Evolutionary conservation across 352 stramenopile species (phyloP).

Genomic region (Phytophthora pluvialis): DNA sequence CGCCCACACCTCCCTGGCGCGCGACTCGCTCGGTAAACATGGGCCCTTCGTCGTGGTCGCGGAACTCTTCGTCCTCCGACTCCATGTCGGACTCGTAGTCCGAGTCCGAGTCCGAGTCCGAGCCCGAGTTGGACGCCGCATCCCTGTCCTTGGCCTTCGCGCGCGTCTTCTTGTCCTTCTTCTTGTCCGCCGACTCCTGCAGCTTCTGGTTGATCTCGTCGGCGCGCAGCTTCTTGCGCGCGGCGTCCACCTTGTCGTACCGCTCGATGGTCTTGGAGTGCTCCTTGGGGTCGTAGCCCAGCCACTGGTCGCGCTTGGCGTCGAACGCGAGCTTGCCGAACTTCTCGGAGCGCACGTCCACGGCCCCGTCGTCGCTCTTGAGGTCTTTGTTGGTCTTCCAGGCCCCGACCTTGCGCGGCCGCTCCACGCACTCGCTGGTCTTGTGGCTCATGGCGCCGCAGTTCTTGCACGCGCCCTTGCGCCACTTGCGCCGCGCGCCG

Average conservation of each 20-base stretch:
- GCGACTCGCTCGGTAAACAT: conserved; percentile 95
- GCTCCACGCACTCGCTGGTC: conserved; percentile 93
- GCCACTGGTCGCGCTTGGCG: conserved; percentile 97
- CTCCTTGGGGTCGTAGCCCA: conserved; percentile 92
- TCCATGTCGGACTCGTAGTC: conserved; percentile 89
- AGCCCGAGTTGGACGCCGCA: conserved; percentile 36
- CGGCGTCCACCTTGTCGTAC: conserved; percentile 86
- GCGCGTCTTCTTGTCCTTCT: conserved; percentile 38
- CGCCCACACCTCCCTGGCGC: conserved; percentile 95
- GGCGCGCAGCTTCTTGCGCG: conserved; percentile 79
- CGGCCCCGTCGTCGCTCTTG: conserved; percentile 79
- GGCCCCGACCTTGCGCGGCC: conserved; percentile 90
- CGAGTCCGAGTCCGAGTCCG: conserved; percentile 89
- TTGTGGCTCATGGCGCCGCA: conserved; percentile 94
- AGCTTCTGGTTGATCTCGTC: conserved; percentile 83
- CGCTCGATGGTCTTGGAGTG: conserved; percentile 78
- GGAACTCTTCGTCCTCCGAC: conserved; percentile 93
- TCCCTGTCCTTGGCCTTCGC: conserved; percentile 35
- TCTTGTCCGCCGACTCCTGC: conserved; percentile 52
- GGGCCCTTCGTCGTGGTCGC: conserved; percentile 91
- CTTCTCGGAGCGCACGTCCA: conserved; percentile 88
- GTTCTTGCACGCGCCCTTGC: conserved; percentile 94
- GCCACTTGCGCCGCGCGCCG: conserved; percentile 65
- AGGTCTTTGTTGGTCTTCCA: conserved; percentile 94
- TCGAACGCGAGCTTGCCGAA: conserved; percentile 97